Evolutionary conservation across 306 rosid species (phyloP).

Genomic region (Rosa rugosa): DNA sequence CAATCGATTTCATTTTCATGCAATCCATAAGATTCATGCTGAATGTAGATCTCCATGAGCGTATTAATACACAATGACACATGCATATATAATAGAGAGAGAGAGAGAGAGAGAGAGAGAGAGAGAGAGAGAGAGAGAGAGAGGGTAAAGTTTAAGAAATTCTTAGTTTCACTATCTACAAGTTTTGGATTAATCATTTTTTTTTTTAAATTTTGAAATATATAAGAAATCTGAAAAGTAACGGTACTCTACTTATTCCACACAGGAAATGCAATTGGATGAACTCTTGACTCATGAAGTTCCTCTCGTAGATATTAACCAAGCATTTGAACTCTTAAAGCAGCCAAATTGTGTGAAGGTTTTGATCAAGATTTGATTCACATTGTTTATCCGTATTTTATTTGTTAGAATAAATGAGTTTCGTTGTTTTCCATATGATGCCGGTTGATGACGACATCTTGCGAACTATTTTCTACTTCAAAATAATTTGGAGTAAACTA

Average conservation of each 20-base stretch:
- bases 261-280: conserved; percentile 47
- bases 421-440: neutral
- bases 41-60: too few relatives aligned
- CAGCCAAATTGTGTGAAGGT: conserved; percentile 46
- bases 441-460: neutral
- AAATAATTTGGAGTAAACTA: neutral
- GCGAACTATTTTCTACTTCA: conserved; percentile 4
- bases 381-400: neutral
- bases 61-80: too few relatives aligned
- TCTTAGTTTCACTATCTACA: too few relatives aligned
- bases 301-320: conserved; percentile 28
- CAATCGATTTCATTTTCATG: neutral
- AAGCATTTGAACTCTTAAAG: conserved; percentile 36
- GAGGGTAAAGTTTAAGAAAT: too few relatives aligned
- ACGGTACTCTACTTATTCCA: neutral
- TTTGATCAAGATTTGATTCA: conserved; percentile 41
- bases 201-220: neutral
- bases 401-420: neutral
- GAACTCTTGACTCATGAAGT: conserved; percentile 48
- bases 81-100: too few relatives aligned
- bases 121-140: too few relatives aligned
- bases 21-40: neutral
- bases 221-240: neutral
- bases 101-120: too few relatives aligned
- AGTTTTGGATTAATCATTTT: neutral